These are phyloP conservation scores for Ceriops zippeliana DNA, from an alignment of 345 rosid genomes.

Conservation along the genomic window DNA sequence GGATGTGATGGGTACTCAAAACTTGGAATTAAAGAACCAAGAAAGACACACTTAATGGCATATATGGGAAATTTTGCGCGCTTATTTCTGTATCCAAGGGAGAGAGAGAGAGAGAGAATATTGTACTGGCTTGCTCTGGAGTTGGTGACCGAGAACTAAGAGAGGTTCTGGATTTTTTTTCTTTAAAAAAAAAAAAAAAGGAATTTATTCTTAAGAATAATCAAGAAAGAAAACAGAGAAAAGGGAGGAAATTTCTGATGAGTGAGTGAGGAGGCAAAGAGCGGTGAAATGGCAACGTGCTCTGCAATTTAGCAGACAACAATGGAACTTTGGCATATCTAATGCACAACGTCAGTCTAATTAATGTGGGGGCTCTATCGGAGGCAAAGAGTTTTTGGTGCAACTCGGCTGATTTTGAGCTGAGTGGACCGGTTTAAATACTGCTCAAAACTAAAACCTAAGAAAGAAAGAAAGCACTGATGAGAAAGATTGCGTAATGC, in stretches of 20 bases:
- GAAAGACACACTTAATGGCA: not conserved
- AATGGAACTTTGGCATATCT: conserved; percentile 13
- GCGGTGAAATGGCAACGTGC: conserved; percentile 10
- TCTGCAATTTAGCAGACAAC: conserved; percentile 10
- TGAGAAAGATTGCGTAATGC: too few relatives aligned
- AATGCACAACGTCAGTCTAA: not conserved
- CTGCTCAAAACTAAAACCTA: not conserved
- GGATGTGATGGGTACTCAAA: conserved; percentile 13
- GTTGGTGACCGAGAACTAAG: not conserved
- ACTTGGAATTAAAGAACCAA: conserved; percentile 5
- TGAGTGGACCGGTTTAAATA: not conserved
- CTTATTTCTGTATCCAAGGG: not conserved
- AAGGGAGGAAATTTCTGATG: not conserved
- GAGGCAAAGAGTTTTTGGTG: not conserved
- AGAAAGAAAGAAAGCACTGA: too few relatives aligned
- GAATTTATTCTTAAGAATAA: not conserved
- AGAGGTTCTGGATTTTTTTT: not conserved
- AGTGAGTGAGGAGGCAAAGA: not conserved
- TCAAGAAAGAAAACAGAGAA: not conserved
- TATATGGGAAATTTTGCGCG: not conserved
- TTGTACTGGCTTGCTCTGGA: not conserved
- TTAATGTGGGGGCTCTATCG: not conserved
- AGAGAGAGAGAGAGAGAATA: conserved; percentile 2
- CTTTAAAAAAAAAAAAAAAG: too few relatives aligned
- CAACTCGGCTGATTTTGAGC: not conserved